A percentile compares a stretch with the other conserved stretches of the same genome.
Conservation (phyloP, 306 rosid genomes). For the Sechiopsis laciniata region DNA sequence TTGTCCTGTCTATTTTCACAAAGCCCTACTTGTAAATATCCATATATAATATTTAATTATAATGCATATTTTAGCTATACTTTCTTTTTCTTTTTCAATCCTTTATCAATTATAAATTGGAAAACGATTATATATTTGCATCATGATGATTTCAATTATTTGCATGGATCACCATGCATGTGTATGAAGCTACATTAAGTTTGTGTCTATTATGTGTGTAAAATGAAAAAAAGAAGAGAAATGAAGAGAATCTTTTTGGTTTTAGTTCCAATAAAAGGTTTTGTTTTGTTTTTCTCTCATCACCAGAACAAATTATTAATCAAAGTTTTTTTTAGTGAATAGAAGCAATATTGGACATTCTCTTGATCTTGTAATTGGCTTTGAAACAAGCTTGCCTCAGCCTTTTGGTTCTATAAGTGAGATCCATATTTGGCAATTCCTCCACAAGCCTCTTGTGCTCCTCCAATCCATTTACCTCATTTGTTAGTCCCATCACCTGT, state of each 20-base stretch:
- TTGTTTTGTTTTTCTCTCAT: neutral
- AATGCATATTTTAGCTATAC: no score
- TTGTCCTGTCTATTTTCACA: neutral
- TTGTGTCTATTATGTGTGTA: no score
- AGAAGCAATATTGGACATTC: conserved; percentile 19
- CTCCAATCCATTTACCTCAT: conserved; percentile 53
- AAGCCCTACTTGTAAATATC: neutral
- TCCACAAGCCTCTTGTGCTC: conserved; percentile 42
- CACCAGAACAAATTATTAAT: neutral
- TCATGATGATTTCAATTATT: no score
- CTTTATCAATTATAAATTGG: neutral
- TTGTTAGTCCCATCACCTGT: conserved; percentile 57
- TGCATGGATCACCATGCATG: no score
- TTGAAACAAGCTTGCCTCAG: conserved; percentile 74
- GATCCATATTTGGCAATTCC: conserved; percentile 46
- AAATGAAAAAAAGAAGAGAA: no score
- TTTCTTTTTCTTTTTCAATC: neutral
- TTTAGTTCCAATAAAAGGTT: no score
- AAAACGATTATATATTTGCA: neutral
- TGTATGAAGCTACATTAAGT: no score
- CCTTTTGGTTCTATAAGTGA: conserved; percentile 48
- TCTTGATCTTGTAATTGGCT: conserved; percentile 57
- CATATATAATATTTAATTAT: no score
- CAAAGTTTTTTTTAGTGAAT: neutral
- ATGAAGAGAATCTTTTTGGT: no score